These are phyloP conservation scores for Podospora pseudoanserina DNA, from an alignment of 495 filamentous ascomycete species.

Conservation along the genomic window DNA sequence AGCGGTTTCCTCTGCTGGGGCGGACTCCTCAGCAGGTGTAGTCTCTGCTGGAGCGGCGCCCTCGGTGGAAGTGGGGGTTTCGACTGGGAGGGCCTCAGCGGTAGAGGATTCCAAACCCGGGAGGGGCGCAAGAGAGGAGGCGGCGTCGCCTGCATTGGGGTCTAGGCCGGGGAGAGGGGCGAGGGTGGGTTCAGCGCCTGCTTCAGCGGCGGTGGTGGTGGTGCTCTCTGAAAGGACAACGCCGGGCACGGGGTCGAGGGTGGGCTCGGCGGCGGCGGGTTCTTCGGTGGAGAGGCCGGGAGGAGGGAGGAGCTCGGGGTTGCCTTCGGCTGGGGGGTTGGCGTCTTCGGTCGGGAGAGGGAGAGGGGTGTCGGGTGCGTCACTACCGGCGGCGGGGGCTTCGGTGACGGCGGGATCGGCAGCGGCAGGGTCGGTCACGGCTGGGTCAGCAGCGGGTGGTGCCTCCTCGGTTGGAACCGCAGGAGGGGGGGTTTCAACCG, in stretches of 20 bases:
- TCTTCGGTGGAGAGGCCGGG: not conserved
- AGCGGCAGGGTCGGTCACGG: not conserved
- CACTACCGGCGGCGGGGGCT: not conserved
- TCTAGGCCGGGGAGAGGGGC: slow-evolving; percentile 9
- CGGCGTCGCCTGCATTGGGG: not conserved
- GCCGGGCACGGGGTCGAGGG: not conserved
- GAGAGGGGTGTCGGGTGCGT: not conserved
- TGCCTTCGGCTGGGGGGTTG: not conserved
- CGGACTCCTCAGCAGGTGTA: not conserved
- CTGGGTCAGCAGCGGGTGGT: slow-evolving; percentile 2
- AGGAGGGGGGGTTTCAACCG: slow-evolving; percentile 16
- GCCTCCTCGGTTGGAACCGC: slow-evolving; percentile 5
- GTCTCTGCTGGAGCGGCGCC: not conserved
- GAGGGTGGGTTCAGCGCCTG: slow-evolving; percentile 2
- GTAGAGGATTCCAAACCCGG: not conserved
- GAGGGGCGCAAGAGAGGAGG: slow-evolving; percentile 5
- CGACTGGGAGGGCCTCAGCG: not conserved
- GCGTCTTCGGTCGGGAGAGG: not conserved
- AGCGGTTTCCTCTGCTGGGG: not conserved
- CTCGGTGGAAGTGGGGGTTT: not conserved
- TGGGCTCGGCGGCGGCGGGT: not conserved
- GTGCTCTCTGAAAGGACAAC: slow-evolving; percentile 3
- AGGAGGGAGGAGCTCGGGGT: not conserved
- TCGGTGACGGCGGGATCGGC: not conserved
- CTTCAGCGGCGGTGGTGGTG: not conserved